These are phyloP conservation scores for Apophysomyces elegans DNA, from an alignment of 371 early-diverging fungal species.

Conservation along the genomic window DNA sequence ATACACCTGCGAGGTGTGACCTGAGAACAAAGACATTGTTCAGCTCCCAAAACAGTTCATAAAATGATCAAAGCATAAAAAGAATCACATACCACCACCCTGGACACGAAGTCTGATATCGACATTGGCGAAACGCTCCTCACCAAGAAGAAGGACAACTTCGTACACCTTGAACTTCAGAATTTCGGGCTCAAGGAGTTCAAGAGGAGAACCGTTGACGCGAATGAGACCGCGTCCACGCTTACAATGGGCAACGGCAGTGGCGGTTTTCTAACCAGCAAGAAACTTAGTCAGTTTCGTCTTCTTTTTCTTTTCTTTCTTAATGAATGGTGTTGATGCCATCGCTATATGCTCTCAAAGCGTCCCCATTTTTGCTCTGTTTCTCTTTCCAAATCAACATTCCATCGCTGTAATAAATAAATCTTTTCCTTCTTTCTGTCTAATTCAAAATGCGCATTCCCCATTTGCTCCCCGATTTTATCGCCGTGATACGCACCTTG, in stretches of 20 bases:
- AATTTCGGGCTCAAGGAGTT: constrained; percentile 96
- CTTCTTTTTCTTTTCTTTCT: neutral
- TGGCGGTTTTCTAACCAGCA: constrained; percentile 94
- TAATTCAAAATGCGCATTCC: neutral
- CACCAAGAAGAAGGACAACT: constrained; percentile 96
- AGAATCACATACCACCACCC: constrained; percentile 86
- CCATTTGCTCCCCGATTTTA: neutral
- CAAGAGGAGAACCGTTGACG: constrained; percentile 98
- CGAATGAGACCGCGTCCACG: constrained; percentile 96
- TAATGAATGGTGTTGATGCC: neutral
- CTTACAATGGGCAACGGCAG: constrained; percentile 99
- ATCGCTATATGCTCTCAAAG: neutral
- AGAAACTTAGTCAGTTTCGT: neutral
- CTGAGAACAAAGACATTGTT: constrained; percentile 14
- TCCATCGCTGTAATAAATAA: neutral
- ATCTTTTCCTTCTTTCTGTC: neutral
- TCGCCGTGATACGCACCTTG: constrained; percentile 44
- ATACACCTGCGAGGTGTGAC: constrained; percentile 95
- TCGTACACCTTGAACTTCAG: constrained; percentile 98
- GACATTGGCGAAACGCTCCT: constrained; percentile 94
- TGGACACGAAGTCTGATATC: constrained; percentile 98
- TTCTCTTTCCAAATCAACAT: constrained; percentile 1
- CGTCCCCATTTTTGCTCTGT: no score
- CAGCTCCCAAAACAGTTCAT: neutral
- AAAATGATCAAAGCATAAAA: neutral